A percentile compares a stretch with the other conserved stretches of the same genome.
Evolutionary conservation across 176 grass and related monocot species (phyloP).

Genomic region (Avena eriantha): DNA sequence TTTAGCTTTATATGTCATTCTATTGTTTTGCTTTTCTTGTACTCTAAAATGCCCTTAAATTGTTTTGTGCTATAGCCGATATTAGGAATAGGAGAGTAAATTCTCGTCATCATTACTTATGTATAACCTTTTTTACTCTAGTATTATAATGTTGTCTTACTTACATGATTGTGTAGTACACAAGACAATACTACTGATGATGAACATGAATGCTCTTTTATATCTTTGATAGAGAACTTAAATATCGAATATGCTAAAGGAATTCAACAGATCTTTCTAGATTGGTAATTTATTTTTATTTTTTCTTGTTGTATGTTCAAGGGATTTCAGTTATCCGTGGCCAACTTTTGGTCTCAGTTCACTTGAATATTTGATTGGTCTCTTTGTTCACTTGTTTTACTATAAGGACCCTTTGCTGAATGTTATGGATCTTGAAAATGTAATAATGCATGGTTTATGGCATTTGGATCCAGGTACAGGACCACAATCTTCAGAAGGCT

Average conservation of each 20-base stretch:
- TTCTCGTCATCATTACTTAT: background rate
- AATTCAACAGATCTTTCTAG: background rate
- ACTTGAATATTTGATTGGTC: conserved; percentile 4
- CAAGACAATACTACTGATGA: background rate
- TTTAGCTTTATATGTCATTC: background rate
- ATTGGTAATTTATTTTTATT: background rate
- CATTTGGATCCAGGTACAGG: conserved; percentile 38
- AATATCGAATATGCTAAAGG: background rate
- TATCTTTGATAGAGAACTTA: conserved; percentile 7
- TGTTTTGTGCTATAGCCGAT: too few species aligned
- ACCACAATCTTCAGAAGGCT: conserved; percentile 41
- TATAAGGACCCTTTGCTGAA: conserved; percentile 16
- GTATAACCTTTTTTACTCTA: too few species aligned
- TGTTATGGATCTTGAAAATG: conserved; percentile 34
- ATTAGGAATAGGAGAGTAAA: background rate
- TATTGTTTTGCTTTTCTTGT: background rate
- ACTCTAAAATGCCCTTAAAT: too few species aligned
- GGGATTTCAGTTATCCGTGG: conserved; percentile 2
- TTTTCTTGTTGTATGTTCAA: background rate
- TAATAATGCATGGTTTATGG: conserved; percentile 11
- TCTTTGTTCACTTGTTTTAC: conserved; percentile 2
- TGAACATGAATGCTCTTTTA: background rate
- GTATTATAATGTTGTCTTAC: background rate
- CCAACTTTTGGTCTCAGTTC: background rate
- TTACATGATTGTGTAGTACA: background rate